These are phyloP conservation scores for Verticillium zaregamsianum DNA, from an alignment of 2,329 filamentous ascomycete species.

Conservation along the genomic window DNA sequence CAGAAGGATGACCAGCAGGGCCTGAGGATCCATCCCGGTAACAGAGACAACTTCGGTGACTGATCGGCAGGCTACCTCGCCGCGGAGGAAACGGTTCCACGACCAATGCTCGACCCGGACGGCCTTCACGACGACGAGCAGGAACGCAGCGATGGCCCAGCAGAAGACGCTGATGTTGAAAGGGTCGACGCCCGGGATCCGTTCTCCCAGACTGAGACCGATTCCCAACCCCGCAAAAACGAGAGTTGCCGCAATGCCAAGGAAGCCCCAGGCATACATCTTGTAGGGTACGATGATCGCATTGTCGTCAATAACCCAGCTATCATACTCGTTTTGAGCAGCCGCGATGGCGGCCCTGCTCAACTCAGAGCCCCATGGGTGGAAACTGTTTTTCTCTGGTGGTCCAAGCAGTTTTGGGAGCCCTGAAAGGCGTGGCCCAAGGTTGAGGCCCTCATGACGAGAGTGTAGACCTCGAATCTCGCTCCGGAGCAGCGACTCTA, in stretches of 20 bases:
- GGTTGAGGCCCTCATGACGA: too few species aligned
- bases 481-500: too few species aligned
- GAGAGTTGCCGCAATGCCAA: constrained; percentile 5
- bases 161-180: constrained; percentile 22
- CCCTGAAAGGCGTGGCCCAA: too few species aligned
- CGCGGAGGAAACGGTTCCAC: constrained; percentile 24
- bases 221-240: constrained; percentile 18
- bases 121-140: constrained; percentile 20
- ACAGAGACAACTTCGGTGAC: constrained; percentile 18
- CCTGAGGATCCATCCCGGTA: constrained; percentile 17
- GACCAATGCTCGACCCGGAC: constrained; percentile 19
- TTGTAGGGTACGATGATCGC: neutral
- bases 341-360: too few species aligned
- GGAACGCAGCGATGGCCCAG: constrained; percentile 21
- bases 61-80: constrained; percentile 18
- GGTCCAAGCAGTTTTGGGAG: too few species aligned
- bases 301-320: neutral
- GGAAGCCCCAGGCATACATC: constrained; percentile 1
- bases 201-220: constrained; percentile 18
- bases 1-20: constrained; percentile 20
- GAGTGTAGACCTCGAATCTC: too few species aligned
- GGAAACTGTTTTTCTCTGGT: too few species aligned
- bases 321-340: neutral
- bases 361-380: too few species aligned
- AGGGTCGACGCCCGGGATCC: constrained; percentile 24